phyloP scores from a whole-genome alignment of 345 rosid genomes.

The Camelina sativa region DNA sequence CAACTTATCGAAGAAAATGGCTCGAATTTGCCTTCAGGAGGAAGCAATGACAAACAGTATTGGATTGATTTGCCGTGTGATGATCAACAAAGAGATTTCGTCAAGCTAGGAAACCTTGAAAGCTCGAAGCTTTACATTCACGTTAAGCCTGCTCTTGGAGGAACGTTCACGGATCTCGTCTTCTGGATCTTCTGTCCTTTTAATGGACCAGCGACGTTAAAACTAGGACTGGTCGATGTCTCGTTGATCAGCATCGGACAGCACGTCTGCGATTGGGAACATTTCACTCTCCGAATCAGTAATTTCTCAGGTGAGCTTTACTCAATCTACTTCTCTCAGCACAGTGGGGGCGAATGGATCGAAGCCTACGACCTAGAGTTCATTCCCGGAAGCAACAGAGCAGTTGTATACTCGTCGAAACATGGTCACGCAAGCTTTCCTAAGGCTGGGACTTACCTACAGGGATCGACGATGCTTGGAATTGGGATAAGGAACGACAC shows the following conservation, averaged over 20 bases:
- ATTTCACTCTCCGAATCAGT: constrained; percentile 82
- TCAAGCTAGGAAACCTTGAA: constrained; percentile 67
- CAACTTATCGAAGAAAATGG: constrained; percentile 59
- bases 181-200: constrained; percentile 94
- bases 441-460: constrained; percentile 67
- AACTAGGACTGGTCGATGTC: constrained; percentile 56
- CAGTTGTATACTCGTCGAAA: constrained; percentile 69
- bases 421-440: constrained; percentile 87
- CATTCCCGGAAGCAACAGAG: constrained; percentile 57
- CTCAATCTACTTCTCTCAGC: constrained; percentile 87
- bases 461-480: constrained; percentile 67
- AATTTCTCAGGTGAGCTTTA: constrained; percentile 80
- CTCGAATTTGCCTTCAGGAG: constrained; percentile 74
- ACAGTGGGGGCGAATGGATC: constrained; percentile 87
- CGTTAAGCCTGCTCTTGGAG: constrained; percentile 84
- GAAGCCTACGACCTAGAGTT: constrained; percentile 73
- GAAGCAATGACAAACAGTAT: constrained; percentile 62
- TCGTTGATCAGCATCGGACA: constrained; percentile 68
- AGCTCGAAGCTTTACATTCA: constrained; percentile 79
- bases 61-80: constrained; percentile 86
- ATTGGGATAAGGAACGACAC: constrained; percentile 83
- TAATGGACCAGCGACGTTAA: constrained; percentile 86
- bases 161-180: constrained; percentile 78
- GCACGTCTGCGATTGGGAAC: constrained; percentile 97
- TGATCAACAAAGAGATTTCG: constrained; percentile 44